Conservation (phyloP, 352 stramenopile species). For the Globisporangium polare region DNA sequence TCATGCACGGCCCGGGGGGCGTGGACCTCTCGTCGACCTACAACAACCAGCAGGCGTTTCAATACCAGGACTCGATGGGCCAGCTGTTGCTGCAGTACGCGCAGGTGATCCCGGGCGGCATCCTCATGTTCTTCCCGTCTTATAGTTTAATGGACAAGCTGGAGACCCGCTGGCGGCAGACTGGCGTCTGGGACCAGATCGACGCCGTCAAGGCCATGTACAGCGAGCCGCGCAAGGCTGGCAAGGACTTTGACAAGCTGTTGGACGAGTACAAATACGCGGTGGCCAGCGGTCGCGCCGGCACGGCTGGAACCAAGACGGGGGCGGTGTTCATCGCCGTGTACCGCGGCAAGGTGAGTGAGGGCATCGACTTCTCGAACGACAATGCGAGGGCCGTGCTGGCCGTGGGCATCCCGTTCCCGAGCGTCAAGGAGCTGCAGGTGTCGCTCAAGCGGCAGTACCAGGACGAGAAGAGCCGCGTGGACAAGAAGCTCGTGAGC, state of each 20-base stretch:
- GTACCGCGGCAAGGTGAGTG: slow-evolving; percentile 97
- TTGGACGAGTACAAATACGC: slow-evolving; percentile 69
- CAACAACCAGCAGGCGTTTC: slow-evolving; percentile 75
- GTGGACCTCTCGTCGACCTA: slow-evolving; percentile 78
- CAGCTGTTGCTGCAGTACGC: slow-evolving; percentile 70
- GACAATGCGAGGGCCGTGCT: slow-evolving; percentile 95
- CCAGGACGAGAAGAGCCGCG: slow-evolving; percentile 67
- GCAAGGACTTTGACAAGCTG: slow-evolving; percentile 79
- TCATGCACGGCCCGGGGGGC: slow-evolving; percentile 62
- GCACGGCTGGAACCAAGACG: slow-evolving; percentile 23
- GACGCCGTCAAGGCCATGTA: slow-evolving; percentile 61
- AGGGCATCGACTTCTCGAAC: slow-evolving; percentile 99
- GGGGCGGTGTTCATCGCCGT: slow-evolving; percentile 97
- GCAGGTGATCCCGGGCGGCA: slow-evolving; percentile 60
- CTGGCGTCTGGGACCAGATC: slow-evolving; percentile 56
- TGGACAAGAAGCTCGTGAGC: slow-evolving; percentile 65
- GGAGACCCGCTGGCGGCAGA: slow-evolving; percentile 59
- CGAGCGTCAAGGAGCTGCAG: slow-evolving; percentile 92
- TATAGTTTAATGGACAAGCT: slow-evolving; percentile 82
- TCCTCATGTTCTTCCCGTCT: slow-evolving; percentile 87
- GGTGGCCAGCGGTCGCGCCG: slow-evolving; percentile 25
- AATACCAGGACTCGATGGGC: slow-evolving; percentile 81
- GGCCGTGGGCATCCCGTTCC: slow-evolving; percentile 98
- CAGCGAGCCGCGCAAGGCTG: slow-evolving; percentile 61
- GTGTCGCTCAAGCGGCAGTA: slow-evolving; percentile 79